Percentiles rank a stretch among this genome's conserved stretches.
These are phyloP conservation scores for Backusella luteola DNA, from an alignment of 192 early-diverging fungal genomes.

Conservation along the genomic window DNA sequence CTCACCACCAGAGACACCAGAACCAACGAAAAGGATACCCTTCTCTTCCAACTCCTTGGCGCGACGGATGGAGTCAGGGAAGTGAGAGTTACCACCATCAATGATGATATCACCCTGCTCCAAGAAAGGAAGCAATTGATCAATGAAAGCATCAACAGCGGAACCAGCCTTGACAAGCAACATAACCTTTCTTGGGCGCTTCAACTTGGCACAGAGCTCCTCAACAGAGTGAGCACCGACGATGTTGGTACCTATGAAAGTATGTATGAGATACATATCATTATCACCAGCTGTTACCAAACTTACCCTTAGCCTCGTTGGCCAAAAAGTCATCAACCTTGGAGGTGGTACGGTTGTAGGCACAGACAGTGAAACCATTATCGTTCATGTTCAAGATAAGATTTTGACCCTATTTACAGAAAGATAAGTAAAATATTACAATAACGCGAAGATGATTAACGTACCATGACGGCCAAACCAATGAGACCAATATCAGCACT, in stretches of 20 bases:
- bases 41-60: slow-evolving; percentile 85
- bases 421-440: background rate
- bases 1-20: slow-evolving; percentile 98
- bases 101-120: slow-evolving; percentile 95
- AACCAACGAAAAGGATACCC: slow-evolving; percentile 93
- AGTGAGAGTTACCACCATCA: slow-evolving; percentile 99
- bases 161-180: slow-evolving; percentile 95
- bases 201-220: slow-evolving; percentile 92
- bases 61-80: slow-evolving; percentile 92
- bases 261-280: background rate
- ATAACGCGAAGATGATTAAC: slow-evolving; percentile 14
- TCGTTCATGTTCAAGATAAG: slow-evolving; percentile 99
- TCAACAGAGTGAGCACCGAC: slow-evolving; percentile 92
- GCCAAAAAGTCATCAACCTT: slow-evolving; percentile 95
- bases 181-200: slow-evolving; percentile 97
- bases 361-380: slow-evolving; percentile 91
- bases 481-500: slow-evolving; percentile 98
- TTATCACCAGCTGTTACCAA: background rate
- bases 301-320: slow-evolving; percentile 94
- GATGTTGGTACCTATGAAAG: slow-evolving; percentile 75
- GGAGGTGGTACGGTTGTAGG: slow-evolving; percentile 92
- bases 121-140: slow-evolving; percentile 82
- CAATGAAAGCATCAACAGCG: slow-evolving; percentile 96
- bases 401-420: slow-evolving; percentile 85
- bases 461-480: slow-evolving; percentile 98